A percentile compares a stretch with the other conserved stretches of the same genome.
phyloP scores from a whole-genome alignment of 2,329 filamentous ascomycete genomes.

The Verticillium klebahnii region DNA sequence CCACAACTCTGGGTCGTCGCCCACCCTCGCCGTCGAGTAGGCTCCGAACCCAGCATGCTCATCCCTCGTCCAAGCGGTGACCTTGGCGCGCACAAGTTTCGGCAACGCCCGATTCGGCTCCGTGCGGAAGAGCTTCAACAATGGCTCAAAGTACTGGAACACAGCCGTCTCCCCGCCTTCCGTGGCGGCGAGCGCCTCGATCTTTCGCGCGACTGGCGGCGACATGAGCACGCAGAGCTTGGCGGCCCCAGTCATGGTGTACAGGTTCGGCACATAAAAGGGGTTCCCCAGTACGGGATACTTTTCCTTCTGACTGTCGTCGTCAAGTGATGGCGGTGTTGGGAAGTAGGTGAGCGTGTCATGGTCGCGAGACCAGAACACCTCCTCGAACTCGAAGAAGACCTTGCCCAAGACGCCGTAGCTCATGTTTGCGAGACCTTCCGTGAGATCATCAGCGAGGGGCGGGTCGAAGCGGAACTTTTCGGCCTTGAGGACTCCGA shows the following conservation, averaged over 20 bases:
- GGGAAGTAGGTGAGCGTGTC: conserved; percentile 2
- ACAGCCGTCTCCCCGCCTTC: not conserved
- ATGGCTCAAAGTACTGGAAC: conserved; percentile 1
- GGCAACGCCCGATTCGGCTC: not conserved
- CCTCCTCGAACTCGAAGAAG: conserved; percentile 4
- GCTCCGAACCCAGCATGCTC: not conserved
- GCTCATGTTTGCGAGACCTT: not conserved
- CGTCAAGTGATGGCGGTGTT: not conserved
- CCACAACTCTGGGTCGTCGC: not conserved
- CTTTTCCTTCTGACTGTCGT: conserved; percentile 1
- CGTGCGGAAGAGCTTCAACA: not conserved
- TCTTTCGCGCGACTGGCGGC: conserved; percentile 1
- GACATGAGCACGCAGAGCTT: not conserved
- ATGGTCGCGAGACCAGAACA: conserved; percentile 4
- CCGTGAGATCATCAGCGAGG: not conserved
- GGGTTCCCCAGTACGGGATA: not conserved
- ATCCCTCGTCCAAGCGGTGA: conserved; percentile 3
- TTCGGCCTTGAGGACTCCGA: not conserved
- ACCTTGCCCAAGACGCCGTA: not conserved
- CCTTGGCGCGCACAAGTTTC: not conserved
- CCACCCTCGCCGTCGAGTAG: not conserved
- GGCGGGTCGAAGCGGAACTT: not conserved
- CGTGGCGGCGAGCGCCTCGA: not conserved
- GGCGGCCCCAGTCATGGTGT: not conserved
- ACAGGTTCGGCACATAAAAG: conserved; percentile 1